A percentile compares a stretch with the other conserved stretches of the same genome.
phyloP scores from a whole-genome alignment of 1,284 basidiomycete species.

The Ceratobasidium sp. region DNA sequence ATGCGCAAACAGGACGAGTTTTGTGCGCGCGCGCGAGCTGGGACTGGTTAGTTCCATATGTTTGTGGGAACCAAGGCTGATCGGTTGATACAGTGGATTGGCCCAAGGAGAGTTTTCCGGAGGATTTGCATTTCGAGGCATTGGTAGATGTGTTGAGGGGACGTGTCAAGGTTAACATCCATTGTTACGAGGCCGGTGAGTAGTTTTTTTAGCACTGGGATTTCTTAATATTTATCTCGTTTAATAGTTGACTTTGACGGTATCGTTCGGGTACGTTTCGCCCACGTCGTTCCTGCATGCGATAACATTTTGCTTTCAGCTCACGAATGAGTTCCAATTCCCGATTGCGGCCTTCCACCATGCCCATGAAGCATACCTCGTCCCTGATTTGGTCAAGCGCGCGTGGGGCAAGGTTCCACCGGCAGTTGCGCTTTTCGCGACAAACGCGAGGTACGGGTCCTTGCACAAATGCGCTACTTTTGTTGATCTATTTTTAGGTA shows the following conservation, averaged over 20 bases:
- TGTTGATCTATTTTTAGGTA: constrained; percentile 60
- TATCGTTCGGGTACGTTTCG: constrained; percentile 69
- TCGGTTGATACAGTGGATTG: constrained; percentile 61
- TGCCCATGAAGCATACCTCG: constrained; percentile 86
- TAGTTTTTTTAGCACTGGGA: neutral
- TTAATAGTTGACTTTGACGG: constrained; percentile 73
- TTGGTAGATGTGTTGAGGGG: constrained; percentile 88
- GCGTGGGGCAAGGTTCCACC: constrained; percentile 72
- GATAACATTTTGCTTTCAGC: constrained; percentile 57
- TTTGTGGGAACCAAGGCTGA: neutral
- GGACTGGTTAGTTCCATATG: constrained; percentile 52
- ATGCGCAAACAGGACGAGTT: constrained; percentile 79
- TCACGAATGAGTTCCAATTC: constrained; percentile 87
- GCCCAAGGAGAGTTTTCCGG: constrained; percentile 71
- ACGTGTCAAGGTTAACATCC: constrained; percentile 79
- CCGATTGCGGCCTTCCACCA: constrained; percentile 87
- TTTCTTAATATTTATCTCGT: neutral
- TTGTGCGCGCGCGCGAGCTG: constrained; percentile 67
- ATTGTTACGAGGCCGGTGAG: constrained; percentile 74
- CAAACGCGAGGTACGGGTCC: constrained; percentile 63
- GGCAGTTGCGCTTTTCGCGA: constrained; percentile 80
- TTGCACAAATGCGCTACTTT: too few species aligned
- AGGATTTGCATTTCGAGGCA: constrained; percentile 83
- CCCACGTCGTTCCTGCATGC: constrained; percentile 33
- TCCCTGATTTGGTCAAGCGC: constrained; percentile 79